These are phyloP conservation scores for Neurospora sp. DNA, from an alignment of 495 filamentous ascomycete genomes.

Conservation along the genomic window DNA sequence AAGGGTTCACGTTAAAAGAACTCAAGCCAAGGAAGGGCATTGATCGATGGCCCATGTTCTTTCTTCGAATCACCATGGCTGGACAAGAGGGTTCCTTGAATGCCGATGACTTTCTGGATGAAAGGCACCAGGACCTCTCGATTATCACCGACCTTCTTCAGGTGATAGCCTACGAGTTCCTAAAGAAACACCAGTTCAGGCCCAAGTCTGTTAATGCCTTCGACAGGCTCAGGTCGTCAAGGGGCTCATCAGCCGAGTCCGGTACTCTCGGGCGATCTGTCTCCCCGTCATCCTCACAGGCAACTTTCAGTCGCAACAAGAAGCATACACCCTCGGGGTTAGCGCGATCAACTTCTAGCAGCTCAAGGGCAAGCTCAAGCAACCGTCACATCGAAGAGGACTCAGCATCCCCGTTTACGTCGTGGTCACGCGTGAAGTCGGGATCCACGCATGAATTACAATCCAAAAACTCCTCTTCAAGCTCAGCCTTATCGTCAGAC, in stretches of 20 bases:
- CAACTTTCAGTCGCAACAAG: neutral
- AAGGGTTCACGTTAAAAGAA: constrained; percentile 45
- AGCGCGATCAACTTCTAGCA: neutral
- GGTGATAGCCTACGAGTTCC: constrained; percentile 54
- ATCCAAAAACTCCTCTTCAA: constrained; percentile 1
- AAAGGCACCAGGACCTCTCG: constrained; percentile 25
- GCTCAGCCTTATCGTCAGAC: neutral
- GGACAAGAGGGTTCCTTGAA: constrained; percentile 1
- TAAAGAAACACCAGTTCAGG: constrained; percentile 56
- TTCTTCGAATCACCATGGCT: constrained; percentile 54
- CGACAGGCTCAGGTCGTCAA: constrained; percentile 6
- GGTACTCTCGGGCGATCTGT: neutral
- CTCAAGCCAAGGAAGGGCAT: constrained; percentile 53
- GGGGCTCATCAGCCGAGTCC: neutral
- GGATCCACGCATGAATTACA: constrained; percentile 11
- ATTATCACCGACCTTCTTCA: constrained; percentile 49
- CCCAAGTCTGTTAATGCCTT: constrained; percentile 30
- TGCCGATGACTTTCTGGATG: constrained; percentile 27
- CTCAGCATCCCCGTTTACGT: constrained; percentile 38
- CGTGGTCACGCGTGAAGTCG: constrained; percentile 62
- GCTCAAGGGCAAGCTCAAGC: neutral
- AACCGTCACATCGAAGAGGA: neutral
- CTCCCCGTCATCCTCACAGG: neutral
- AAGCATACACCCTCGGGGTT: neutral
- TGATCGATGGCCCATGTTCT: constrained; percentile 89